phyloP scores from a whole-genome alignment of 768 basidiomycete genomes.

The Collybia sp. region DNA sequence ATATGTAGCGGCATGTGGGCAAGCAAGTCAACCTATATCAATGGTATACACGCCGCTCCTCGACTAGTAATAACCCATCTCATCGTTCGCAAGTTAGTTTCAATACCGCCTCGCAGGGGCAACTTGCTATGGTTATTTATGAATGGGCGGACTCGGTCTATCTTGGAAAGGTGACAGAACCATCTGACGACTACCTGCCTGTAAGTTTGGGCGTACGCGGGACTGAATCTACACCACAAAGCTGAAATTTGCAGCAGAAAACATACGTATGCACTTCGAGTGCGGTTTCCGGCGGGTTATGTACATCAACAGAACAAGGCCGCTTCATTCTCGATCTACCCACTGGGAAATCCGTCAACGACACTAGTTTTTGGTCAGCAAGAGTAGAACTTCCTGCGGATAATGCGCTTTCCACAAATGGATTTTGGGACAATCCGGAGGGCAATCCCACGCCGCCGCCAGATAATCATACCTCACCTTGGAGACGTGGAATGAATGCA shows the following conservation, averaged over 20 bases:
- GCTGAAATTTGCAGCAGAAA: slow-evolving; percentile 53
- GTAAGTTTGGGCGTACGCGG: slow-evolving; percentile 37
- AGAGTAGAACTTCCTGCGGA: slow-evolving; percentile 58
- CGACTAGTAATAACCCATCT: slow-evolving; percentile 1
- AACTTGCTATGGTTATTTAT: slow-evolving; percentile 92
- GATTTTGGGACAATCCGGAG: slow-evolving; percentile 55
- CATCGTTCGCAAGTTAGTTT: slow-evolving; percentile 58
- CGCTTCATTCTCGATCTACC: slow-evolving; percentile 84
- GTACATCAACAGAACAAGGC: slow-evolving; percentile 68
- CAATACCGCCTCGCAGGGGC: slow-evolving; percentile 71
- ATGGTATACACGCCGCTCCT: slow-evolving; percentile 49
- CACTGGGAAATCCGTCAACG: slow-evolving; percentile 48
- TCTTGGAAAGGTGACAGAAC: slow-evolving; percentile 67
- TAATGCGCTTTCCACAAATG: slow-evolving; percentile 22
- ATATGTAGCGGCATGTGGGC: slow-evolving; percentile 97
- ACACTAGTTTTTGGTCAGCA: slow-evolving; percentile 88
- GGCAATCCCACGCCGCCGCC: slow-evolving; percentile 54
- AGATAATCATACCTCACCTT: slow-evolving; percentile 44
- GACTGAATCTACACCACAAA: slow-evolving; percentile 6
- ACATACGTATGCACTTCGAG: slow-evolving; percentile 91
- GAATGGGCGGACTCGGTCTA: slow-evolving; percentile 90
- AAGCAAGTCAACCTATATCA: slow-evolving; percentile 72
- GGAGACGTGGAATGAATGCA: slow-evolving; percentile 27
- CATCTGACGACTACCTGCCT: slow-evolving; percentile 50
- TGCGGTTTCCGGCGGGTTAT: slow-evolving; percentile 69